Percentiles rank a stretch among this genome's conserved stretches.
phyloP scores from a whole-genome alignment of 2,329 filamentous ascomycete species.

The Albophoma yamanashiensis region DNA sequence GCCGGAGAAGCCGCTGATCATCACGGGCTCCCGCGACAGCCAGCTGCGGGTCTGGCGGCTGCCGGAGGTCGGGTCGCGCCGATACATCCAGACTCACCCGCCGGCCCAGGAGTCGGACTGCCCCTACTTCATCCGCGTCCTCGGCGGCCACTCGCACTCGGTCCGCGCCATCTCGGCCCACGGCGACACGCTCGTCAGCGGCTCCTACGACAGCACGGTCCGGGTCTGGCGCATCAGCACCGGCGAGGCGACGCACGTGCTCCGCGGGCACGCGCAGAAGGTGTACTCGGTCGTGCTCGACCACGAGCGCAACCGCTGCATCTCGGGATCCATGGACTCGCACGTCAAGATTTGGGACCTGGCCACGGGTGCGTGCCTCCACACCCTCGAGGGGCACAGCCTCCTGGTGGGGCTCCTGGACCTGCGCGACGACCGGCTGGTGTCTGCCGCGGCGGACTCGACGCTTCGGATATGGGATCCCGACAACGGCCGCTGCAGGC shows the following conservation, averaged over 20 bases:
- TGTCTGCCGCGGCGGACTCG: constrained; percentile 90
- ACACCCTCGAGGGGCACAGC: constrained; percentile 86
- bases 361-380: constrained; percentile 70
- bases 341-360: constrained; percentile 97
- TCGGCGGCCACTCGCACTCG: constrained; percentile 82
- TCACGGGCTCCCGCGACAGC: constrained; percentile 92
- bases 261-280: constrained; percentile 82
- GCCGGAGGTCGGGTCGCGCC: constrained; percentile 65
- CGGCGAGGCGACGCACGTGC: constrained; percentile 72
- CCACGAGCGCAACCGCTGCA: constrained; percentile 83
- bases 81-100: constrained; percentile 70
- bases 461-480: constrained; percentile 97
- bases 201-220: constrained; percentile 92
- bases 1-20: constrained; percentile 90
- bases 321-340: constrained; percentile 97
- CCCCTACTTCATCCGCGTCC: constrained; percentile 83
- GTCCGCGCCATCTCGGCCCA: constrained; percentile 93
- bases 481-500: constrained; percentile 81
- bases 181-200: constrained; percentile 91
- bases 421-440: constrained; percentile 77
- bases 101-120: constrained; percentile 69
- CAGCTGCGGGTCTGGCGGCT: constrained; percentile 91
- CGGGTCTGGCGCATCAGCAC: constrained; percentile 97
- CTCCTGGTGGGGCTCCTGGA: constrained; percentile 88
- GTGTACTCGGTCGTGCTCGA: constrained; percentile 97